Percentiles rank a stretch among this genome's conserved stretches.
phyloP scores from a whole-genome alignment of 108 stramenopile genomes.

The Cyclostephanos tholiformis region DNA sequence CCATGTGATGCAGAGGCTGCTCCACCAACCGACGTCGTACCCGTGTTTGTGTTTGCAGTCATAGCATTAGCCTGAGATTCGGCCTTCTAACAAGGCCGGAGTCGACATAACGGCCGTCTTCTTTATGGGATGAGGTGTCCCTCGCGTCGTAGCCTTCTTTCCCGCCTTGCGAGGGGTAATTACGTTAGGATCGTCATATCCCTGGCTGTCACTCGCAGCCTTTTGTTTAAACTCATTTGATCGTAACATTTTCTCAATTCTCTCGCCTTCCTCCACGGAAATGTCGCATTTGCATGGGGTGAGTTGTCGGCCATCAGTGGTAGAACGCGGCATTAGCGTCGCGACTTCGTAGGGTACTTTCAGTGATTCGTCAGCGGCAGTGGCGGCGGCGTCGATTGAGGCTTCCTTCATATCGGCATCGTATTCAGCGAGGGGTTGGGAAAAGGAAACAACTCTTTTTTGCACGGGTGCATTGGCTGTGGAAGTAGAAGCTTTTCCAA shows the following conservation, averaged over 20 bases:
- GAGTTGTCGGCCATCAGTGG: not conserved
- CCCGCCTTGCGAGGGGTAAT: conserved; percentile 5
- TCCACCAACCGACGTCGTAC: conserved; percentile 8
- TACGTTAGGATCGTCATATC: conserved; percentile 10
- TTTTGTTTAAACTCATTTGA: not conserved
- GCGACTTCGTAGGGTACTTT: conserved; percentile 8
- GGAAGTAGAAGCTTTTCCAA: not conserved
- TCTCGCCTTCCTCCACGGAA: not conserved
- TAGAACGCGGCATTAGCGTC: conserved; percentile 1
- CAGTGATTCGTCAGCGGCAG: not conserved
- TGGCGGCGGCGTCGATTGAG: not conserved
- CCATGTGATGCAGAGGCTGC: not conserved
- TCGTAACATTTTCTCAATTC: conserved; percentile 2
- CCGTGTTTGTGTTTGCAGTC: not conserved
- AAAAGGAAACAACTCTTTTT: not conserved
- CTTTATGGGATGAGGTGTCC: conserved; percentile 23
- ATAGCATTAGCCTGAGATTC: not conserved
- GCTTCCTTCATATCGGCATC: not conserved
- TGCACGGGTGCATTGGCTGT: not conserved
- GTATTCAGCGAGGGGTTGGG: not conserved
- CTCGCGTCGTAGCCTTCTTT: conserved; percentile 2
- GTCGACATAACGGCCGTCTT: not conserved
- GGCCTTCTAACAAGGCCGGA: conserved; percentile 6
- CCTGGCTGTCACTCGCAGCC: not conserved
- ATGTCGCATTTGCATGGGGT: conserved; percentile 10